A percentile compares a stretch with the other conserved stretches of the same genome.
These are phyloP conservation scores for Globisporangium emineosum DNA, from an alignment of 352 stramenopile species.

Conservation along the genomic window DNA sequence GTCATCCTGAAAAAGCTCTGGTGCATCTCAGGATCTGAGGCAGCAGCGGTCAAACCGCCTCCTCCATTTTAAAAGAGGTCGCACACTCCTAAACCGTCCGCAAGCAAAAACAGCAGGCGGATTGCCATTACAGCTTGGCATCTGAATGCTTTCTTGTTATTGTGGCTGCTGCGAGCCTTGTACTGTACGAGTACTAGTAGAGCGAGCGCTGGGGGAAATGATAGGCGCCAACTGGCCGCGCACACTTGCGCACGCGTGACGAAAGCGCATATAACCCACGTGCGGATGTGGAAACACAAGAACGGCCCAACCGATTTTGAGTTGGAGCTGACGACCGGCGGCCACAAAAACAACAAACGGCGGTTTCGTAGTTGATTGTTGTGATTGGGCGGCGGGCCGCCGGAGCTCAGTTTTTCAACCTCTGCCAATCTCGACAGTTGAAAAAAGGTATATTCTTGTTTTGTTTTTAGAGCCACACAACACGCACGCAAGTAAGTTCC, in stretches of 20 bases:
- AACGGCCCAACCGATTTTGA: not conserved
- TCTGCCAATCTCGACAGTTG: not conserved
- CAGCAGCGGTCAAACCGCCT: not conserved
- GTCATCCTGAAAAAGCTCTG: constrained; percentile 1
- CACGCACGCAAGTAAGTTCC: not conserved
- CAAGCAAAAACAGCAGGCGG: not conserved
- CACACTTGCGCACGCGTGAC: not conserved
- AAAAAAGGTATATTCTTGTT: not conserved
- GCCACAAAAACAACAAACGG: not conserved
- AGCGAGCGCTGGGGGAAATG: not conserved
- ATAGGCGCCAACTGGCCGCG: not conserved
- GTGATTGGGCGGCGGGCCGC: too few relatives aligned
- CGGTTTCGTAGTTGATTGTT: not conserved
- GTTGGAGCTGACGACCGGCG: not conserved
- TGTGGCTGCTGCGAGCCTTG: constrained; percentile 1
- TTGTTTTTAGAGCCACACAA: not conserved
- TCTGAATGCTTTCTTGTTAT: not conserved
- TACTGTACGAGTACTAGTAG: not conserved
- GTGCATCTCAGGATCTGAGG: constrained; percentile 5
- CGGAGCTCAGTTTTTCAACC: too few relatives aligned
- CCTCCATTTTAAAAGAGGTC: not conserved
- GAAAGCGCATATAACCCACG: not conserved
- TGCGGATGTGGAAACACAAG: not conserved
- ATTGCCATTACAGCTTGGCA: not conserved
- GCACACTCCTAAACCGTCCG: too few relatives aligned